Evolutionary conservation across 2,329 filamentous ascomycete genomes (phyloP).

Genomic region (Colletotrichum sp.): DNA sequence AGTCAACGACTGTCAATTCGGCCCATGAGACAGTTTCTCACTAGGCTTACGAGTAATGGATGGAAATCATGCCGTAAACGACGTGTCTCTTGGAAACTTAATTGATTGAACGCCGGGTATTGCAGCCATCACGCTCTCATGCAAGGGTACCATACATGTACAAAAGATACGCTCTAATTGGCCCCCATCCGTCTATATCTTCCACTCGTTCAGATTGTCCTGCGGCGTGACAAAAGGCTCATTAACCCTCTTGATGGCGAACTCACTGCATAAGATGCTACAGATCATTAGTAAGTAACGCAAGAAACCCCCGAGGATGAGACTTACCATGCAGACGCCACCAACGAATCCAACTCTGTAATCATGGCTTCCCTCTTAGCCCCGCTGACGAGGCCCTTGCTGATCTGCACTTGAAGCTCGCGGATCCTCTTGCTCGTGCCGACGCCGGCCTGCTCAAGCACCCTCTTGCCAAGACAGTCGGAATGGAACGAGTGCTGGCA

Average conservation of each 20-base stretch:
- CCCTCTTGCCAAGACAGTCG: constrained; percentile 87
- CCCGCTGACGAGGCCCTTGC: constrained; percentile 73
- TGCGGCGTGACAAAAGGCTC: constrained; percentile 83
- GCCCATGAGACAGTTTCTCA: not conserved
- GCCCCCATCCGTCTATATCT: constrained; percentile 50
- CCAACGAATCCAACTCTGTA: constrained; percentile 87
- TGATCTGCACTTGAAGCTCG: constrained; percentile 85
- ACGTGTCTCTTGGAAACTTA: not conserved
- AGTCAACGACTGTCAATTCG: not conserved
- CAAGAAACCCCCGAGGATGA: not conserved
- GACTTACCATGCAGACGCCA: constrained; percentile 84
- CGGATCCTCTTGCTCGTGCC: constrained; percentile 80
- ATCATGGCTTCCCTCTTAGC: constrained; percentile 81
- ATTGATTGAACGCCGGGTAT: constrained; percentile 18
- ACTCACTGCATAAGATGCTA: constrained; percentile 92
- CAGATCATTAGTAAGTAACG: constrained; percentile 22
- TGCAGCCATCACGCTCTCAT: constrained; percentile 10
- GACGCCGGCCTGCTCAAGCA: constrained; percentile 80
- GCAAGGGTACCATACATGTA: constrained; percentile 10
- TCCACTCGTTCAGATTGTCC: constrained; percentile 85
- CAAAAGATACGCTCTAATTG: not conserved
- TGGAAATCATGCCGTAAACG: not conserved
- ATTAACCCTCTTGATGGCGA: constrained; percentile 92
- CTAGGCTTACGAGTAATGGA: not conserved
- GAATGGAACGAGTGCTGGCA: constrained; percentile 98